Evolutionary conservation across 1,284 basidiomycete genomes (phyloP).

Genomic region (Earliella scabrosa): DNA sequence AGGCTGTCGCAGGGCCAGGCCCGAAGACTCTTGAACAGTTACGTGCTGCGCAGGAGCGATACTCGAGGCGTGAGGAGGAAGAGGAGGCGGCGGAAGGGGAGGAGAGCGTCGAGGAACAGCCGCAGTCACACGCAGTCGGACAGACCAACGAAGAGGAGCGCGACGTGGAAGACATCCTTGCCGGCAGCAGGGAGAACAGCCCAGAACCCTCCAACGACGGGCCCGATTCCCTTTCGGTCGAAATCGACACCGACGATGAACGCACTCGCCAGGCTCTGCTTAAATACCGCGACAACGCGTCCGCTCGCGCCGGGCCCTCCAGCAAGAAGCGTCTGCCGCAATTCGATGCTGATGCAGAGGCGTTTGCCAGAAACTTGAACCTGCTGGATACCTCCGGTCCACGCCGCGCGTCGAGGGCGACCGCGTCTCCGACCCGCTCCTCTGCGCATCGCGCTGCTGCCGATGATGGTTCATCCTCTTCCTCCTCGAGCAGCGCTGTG

Average conservation of each 20-base stretch:
- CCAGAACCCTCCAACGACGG: neutral
- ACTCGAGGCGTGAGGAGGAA: neutral
- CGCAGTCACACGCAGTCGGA: neutral
- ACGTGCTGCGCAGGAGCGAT: neutral
- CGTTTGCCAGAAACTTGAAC: constrained; percentile 8
- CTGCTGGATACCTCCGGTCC: too few species aligned
- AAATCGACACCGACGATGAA: constrained; percentile 22
- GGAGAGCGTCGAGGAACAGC: neutral
- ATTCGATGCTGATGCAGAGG: constrained; percentile 13
- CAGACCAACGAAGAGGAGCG: constrained; percentile 10
- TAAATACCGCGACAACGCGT: neutral
- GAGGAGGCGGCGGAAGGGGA: neutral
- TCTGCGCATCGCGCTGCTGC: too few species aligned
- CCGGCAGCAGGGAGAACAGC: neutral
- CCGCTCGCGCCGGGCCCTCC: neutral
- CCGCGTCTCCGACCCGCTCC: too few species aligned
- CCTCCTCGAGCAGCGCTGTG: neutral
- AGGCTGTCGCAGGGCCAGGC: neutral
- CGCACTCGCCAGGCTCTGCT: constrained; percentile 5
- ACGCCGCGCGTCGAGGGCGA: too few species aligned
- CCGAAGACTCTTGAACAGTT: neutral
- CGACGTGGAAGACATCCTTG: constrained; percentile 9
- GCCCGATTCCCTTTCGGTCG: neutral
- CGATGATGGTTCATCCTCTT: too few species aligned
- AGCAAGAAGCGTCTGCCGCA: neutral